Conservation (phyloP, 1,284 basidiomycete species). For the Irpex lacteus region DNA sequence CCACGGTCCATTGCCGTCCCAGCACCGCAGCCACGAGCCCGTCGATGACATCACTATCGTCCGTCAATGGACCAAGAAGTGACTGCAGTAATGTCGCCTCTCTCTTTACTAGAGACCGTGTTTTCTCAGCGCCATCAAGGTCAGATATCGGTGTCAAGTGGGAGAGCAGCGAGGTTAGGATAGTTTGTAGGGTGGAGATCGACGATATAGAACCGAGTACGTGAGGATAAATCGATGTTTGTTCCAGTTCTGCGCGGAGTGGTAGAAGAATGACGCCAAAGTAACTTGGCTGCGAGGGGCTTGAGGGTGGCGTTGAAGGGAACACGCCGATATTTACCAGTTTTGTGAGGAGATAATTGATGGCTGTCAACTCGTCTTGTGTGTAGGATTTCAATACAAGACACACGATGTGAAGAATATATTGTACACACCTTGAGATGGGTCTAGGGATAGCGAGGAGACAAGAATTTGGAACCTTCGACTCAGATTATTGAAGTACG, state of each 20-base stretch:
- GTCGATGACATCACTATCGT: conserved; percentile 50
- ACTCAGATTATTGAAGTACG: conserved; percentile 53
- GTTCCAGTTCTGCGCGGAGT: conserved; percentile 43
- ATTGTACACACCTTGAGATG: conserved; percentile 27
- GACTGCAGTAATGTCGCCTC: conserved; percentile 47
- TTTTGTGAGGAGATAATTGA: conserved; percentile 61
- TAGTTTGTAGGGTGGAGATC: conserved; percentile 47
- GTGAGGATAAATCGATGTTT: conserved; percentile 42
- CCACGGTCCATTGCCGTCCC: conserved; percentile 55
- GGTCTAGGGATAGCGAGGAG: conserved; percentile 25
- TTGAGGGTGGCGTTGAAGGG: conserved; percentile 41
- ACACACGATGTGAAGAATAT: not conserved
- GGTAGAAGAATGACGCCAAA: conserved; percentile 47
- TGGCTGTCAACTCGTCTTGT: conserved; percentile 30
- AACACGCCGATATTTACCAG: conserved; percentile 66
- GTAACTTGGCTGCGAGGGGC: conserved; percentile 63
- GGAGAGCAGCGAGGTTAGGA: conserved; percentile 57
- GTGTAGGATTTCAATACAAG: conserved; percentile 7
- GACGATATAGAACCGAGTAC: conserved; percentile 51
- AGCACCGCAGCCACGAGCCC: conserved; percentile 47
- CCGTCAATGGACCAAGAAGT: conserved; percentile 46
- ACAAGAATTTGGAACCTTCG: conserved; percentile 53
- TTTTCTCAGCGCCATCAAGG: conserved; percentile 29
- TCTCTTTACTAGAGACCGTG: conserved; percentile 45
- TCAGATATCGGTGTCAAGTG: conserved; percentile 36